phyloP scores from a whole-genome alignment of 495 filamentous ascomycete species.

The Acidomyces sp. region DNA sequence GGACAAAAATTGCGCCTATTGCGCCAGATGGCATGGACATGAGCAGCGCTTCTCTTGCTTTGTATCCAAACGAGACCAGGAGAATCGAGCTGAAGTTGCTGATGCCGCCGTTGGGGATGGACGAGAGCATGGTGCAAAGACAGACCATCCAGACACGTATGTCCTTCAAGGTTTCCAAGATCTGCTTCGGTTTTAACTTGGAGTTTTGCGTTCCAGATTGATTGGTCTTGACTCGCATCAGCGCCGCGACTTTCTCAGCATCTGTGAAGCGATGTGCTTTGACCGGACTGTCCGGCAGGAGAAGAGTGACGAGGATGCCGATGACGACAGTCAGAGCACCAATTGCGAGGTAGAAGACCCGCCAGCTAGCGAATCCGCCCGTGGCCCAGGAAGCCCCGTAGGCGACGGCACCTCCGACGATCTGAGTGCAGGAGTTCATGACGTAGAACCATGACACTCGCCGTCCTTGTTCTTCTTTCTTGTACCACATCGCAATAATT shows the following conservation, averaged over 20 bases:
- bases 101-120: constrained; percentile 30
- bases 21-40: constrained; percentile 25
- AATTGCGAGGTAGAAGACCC: constrained; percentile 42
- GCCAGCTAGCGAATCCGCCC: constrained; percentile 37
- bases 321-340: constrained; percentile 26
- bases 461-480: constrained; percentile 14
- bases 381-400: constrained; percentile 11
- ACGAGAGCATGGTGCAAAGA: constrained; percentile 50
- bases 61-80: constrained; percentile 23
- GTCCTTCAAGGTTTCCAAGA: constrained; percentile 37
- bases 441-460: constrained; percentile 4
- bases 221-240: constrained; percentile 19
- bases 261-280: constrained; percentile 25
- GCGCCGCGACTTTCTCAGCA: constrained; percentile 22
- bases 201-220: constrained; percentile 19
- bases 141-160: constrained; percentile 38
- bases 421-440: constrained; percentile 7
- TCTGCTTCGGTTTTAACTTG: constrained; percentile 11
- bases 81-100: constrained; percentile 18
- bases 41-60: constrained; percentile 23
- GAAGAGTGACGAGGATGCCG: constrained; percentile 36
- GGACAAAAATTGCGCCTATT: constrained; percentile 20
- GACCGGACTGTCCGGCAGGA: constrained; percentile 26
- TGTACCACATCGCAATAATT: constrained; percentile 20
- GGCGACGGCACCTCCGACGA: constrained; percentile 31